Percentiles rank a stretch among this genome's conserved stretches.
Evolutionary conservation across 345 rosid genomes (phyloP).

Genomic region (Aquilaria sinensis): DNA sequence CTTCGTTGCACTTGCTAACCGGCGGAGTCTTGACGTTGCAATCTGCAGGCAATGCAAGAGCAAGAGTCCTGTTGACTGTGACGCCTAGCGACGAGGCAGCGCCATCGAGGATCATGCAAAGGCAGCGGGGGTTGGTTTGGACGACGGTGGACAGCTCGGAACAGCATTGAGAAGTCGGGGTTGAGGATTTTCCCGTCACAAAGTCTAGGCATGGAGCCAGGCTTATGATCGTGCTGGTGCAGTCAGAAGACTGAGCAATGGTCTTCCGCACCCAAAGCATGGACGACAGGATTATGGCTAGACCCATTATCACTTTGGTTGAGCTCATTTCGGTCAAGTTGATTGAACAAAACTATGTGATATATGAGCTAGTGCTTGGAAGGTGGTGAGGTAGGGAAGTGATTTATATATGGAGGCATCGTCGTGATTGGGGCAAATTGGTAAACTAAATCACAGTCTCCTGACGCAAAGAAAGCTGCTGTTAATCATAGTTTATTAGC

Average conservation of each 20-base stretch:
- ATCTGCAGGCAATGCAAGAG: constrained; percentile 40
- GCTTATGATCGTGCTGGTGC: constrained; percentile 51
- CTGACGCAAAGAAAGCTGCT: too few species aligned
- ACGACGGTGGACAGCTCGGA: constrained; percentile 45
- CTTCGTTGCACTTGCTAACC: constrained; percentile 29
- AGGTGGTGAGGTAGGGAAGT: too few species aligned
- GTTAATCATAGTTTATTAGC: too few species aligned
- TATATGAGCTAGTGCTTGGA: too few species aligned
- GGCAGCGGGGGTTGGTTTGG: constrained; percentile 41
- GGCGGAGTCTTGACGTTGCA: constrained; percentile 54
- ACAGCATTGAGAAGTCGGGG: constrained; percentile 54
- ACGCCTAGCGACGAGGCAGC: constrained; percentile 37
- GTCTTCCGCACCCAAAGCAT: constrained; percentile 31
- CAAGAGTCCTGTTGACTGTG: constrained; percentile 42
- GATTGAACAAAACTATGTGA: too few species aligned
- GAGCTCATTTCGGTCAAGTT: background rate
- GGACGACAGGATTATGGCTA: constrained; percentile 26
- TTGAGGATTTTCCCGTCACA: constrained; percentile 55
- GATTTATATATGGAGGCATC: too few species aligned
- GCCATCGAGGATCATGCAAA: constrained; percentile 33
- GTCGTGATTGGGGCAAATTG: too few species aligned
- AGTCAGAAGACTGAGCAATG: constrained; percentile 39
- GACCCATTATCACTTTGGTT: constrained; percentile 15
- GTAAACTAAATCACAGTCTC: too few species aligned
- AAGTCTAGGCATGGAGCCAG: constrained; percentile 68